Base-by-base conservation (phyloP, 352 stramenopile genomes). In the Phytophthora sp. region DNA sequence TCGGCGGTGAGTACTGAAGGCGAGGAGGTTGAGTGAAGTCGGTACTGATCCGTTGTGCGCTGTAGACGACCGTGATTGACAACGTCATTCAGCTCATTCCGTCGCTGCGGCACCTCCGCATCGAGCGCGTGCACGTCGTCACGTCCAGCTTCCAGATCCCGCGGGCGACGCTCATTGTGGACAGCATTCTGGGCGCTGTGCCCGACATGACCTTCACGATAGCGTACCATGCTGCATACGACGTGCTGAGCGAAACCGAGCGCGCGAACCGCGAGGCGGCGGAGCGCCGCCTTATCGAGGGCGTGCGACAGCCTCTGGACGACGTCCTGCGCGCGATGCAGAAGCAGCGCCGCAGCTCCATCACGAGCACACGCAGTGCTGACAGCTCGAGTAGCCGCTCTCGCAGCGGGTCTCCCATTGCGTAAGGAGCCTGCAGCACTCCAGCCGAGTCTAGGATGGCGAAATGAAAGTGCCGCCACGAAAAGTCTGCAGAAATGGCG, bases 1-100 rank as follows among this genome's bases (percentile, higher is more conserved):
- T 81, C 74, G 0, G 69, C 72, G 24, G 78, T 90, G 61, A 65
- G 70, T 76, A 11, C 4, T 23, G 44, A 20, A n/a, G n/a, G n/a
- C n/a, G n/a, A n/a, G n/a, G n/a, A n/a, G n/a, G n/a, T n/a, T n/a
- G n/a, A n/a, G n/a, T n/a, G n/a, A n/a, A n/a, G n/a, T n/a, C n/a
- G n/a, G n/a, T n/a, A n/a, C n/a, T n/a, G n/a, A 20, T 41, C 11
- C 15, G 34, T 44, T 27, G 37, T 44, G n/a, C 5, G 2, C 4
- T 44, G 15, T 51, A 72, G 41, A 41, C 51, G 5, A 68, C 28
- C 17, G 20, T 64, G 15, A 62, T 67, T n/a, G 50, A 68, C 37
- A 58, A 57, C 28, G 18, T 62, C 8, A 62, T 68, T 20, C 49
- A 63, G 32, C 27, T 72, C 9, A 54, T 53, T 23, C 57, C 46